Evolutionary conservation across 352 stramenopile genomes (phyloP), one percentile per base, ranked within the genome.

Genomic region (Globisporangium yorkense): DNA sequence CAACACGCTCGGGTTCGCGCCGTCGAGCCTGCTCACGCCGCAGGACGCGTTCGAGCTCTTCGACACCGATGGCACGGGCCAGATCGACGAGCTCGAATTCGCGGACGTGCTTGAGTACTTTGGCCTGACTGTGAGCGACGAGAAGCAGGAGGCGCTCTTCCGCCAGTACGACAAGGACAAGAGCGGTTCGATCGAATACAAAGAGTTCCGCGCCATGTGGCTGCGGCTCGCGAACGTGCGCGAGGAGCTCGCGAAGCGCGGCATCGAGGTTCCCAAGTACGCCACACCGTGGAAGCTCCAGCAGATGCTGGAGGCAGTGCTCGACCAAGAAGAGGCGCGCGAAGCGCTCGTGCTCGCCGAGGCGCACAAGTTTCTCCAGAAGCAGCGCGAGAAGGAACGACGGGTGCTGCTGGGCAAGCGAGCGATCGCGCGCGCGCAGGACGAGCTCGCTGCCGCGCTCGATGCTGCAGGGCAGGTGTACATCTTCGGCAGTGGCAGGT

Each of bases 71-170:
- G 82, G 84, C 21, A 94, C 80, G 0, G 92, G 93, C 16, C 61
- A 91, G 51, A 92, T 98, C 44, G 89, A 98, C 56, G 91, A 97
- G 56, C 86, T 97, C 44, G 90, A 97, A 65, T 98, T 98, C 62
- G 88, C 87, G 54, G 83, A 92, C 57, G 84, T 97, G 16, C 84
- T 98, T n/a, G 91, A 98, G 67, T 98, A 97, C 56, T 87, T 98
- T 56, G 83, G 76, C 21, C 83, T 97, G 65, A 66, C 87, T 53
- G 82, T 96, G 20, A 91, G 80, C 18, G 89, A 97, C 54, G 77
- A 70, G 55, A 96, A 97, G 63, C 86, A 96, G 51, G 94, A 98
- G 56, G 67, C 81, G 24, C 70, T 98, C 12, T 98, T 98, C 64
- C 80, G 75, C 33, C 94, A 97, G 51, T 97, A 96, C 66, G 94